Conservation (phyloP, 1,139 yeast genomes). For the Yueomyces sp. region DNA sequence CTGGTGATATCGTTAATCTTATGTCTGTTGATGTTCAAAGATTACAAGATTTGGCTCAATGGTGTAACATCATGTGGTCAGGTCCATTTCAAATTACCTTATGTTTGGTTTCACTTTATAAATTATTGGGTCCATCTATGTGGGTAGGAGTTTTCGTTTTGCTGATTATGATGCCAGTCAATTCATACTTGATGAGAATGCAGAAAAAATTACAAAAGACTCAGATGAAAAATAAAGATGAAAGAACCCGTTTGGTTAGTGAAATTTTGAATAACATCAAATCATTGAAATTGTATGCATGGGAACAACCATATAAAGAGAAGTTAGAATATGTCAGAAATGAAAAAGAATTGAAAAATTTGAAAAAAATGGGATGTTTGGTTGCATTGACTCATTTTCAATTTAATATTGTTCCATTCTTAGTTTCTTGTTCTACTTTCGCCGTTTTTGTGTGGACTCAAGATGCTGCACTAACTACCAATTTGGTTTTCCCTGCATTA, state of each 20-base stretch:
- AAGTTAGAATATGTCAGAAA: slow-evolving; percentile 74
- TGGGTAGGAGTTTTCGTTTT: slow-evolving; percentile 91
- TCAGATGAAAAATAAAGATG: slow-evolving; percentile 58
- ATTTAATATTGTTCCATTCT: slow-evolving; percentile 80
- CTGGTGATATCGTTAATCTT: slow-evolving; percentile 95
- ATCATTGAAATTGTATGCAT: slow-evolving; percentile 82
- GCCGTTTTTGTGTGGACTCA: slow-evolving; percentile 62
- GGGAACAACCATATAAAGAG: slow-evolving; percentile 80
- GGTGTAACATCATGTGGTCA: slow-evolving; percentile 84
- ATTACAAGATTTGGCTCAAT: slow-evolving; percentile 78
- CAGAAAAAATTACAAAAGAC: slow-evolving; percentile 71
- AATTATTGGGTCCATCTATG: slow-evolving; percentile 78
- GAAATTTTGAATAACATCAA: slow-evolving; percentile 88
- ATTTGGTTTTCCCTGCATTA: slow-evolving; percentile 89
- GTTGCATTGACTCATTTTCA: slow-evolving; percentile 64
- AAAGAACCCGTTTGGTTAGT: slow-evolving; percentile 60
- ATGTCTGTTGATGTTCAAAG: slow-evolving; percentile 97
- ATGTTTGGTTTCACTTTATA: slow-evolving; percentile 66
- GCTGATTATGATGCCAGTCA: slow-evolving; percentile 75
- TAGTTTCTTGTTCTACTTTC: slow-evolving; percentile 87
- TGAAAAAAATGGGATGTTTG: slow-evolving; percentile 65
- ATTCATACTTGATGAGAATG: slow-evolving; percentile 56
- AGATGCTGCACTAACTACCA: slow-evolving; percentile 67
- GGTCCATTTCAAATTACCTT: slow-evolving; percentile 87
- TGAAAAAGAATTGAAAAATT: slow-evolving; percentile 70